A percentile compares a stretch with the other conserved stretches of the same genome.
These are phyloP conservation scores for Tricholoma sp. DNA, from an alignment of 768 basidiomycete species.

Conservation along the genomic window DNA sequence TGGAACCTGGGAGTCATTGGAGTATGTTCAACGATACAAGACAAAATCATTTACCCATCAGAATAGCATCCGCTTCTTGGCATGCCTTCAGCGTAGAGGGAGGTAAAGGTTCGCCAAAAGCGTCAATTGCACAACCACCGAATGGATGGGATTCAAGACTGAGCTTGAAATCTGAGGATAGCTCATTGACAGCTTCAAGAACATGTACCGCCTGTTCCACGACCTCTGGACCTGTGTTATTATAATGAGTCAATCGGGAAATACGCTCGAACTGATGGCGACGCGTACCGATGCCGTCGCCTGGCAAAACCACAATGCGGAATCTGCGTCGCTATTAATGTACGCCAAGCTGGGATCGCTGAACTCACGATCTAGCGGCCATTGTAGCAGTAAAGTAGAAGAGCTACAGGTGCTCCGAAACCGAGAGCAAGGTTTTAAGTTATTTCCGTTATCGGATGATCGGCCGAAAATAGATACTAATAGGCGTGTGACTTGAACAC, in stretches of 20 bases:
- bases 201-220: constrained; percentile 81
- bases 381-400: constrained; percentile 19
- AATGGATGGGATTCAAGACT: constrained; percentile 73
- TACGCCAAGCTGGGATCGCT: neutral
- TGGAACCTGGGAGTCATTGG: constrained; percentile 57
- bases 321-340: constrained; percentile 45
- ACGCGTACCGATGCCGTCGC: constrained; percentile 88
- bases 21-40: neutral
- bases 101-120: constrained; percentile 79
- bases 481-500: neutral
- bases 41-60: constrained; percentile 65
- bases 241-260: constrained; percentile 2
- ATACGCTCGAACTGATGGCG: neutral
- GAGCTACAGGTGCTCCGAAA: constrained; percentile 5
- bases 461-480: constrained; percentile 3
- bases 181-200: constrained; percentile 63
- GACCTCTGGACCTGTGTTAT: constrained; percentile 80
- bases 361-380: constrained; percentile 41
- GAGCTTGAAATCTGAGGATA: constrained; percentile 63
- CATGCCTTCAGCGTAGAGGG: constrained; percentile 83
- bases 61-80: constrained; percentile 89
- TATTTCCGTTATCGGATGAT: constrained; percentile 8
- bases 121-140: constrained; percentile 92
- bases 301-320: constrained; percentile 85
- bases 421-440: neutral